Percentiles rank a stretch among this genome's conserved stretches.
phyloP scores from a whole-genome alignment of 768 basidiomycete species.

The Boletus subparvulus region DNA sequence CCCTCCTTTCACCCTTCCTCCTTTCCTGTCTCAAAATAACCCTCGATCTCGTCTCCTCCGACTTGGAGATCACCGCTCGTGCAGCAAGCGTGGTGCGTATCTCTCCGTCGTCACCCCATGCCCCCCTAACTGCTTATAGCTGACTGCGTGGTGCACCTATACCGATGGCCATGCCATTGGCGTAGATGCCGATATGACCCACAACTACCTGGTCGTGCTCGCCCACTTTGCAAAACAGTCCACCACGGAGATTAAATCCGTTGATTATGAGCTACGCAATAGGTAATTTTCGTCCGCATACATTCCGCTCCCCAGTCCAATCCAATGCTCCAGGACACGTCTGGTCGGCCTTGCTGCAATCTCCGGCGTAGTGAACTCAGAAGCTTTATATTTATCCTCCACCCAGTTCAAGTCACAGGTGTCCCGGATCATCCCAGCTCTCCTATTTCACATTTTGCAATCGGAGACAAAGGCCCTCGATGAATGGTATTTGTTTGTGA shows the following conservation, averaged over 20 bases:
- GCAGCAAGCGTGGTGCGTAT: slow-evolving; percentile 75
- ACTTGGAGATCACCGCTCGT: slow-evolving; percentile 74
- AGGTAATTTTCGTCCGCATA: slow-evolving; percentile 45
- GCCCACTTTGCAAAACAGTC: slow-evolving; percentile 64
- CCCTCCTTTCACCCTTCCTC: slow-evolving; percentile 68
- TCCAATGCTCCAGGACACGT: slow-evolving; percentile 55
- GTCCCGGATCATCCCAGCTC: slow-evolving; percentile 64
- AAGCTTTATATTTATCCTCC: slow-evolving; percentile 74
- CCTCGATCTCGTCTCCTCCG: slow-evolving; percentile 52
- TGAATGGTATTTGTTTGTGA: slow-evolving; percentile 52
- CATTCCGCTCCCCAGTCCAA: neutral
- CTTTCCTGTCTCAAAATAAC: slow-evolving; percentile 62
- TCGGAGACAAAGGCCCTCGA: slow-evolving; percentile 59
- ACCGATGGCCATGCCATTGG: slow-evolving; percentile 85
- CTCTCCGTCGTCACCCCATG: neutral
- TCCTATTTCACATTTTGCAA: slow-evolving; percentile 66
- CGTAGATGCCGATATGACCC: slow-evolving; percentile 67
- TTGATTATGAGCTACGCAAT: slow-evolving; percentile 72
- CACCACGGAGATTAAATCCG: slow-evolving; percentile 42
- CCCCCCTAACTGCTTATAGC: slow-evolving; percentile 43
- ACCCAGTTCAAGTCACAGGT: slow-evolving; percentile 73
- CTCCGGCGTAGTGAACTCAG: slow-evolving; percentile 77
- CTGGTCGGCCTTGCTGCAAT: slow-evolving; percentile 85
- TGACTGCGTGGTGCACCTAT: slow-evolving; percentile 90
- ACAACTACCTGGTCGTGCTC: slow-evolving; percentile 68